These are phyloP conservation scores for Sordariomycetes sp. DNA, from an alignment of 2,329 filamentous ascomycete genomes.

Conservation along the genomic window DNA sequence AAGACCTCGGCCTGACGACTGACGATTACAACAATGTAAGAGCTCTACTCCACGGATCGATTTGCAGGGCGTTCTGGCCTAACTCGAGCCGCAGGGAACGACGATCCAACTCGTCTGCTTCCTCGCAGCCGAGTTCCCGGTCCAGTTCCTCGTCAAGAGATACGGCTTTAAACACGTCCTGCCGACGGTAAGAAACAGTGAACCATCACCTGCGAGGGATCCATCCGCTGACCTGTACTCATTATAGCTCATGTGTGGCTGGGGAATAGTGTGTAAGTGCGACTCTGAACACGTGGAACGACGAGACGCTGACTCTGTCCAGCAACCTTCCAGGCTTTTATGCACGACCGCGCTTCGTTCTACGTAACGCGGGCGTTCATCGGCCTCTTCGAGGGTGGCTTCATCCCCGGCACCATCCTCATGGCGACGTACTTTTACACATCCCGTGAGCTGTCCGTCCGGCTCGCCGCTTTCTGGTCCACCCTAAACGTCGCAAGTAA, in stretches of 20 bases:
- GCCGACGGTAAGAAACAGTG: slow-evolving; percentile 21
- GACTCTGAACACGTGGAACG: not conserved
- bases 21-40: slow-evolving; percentile 42
- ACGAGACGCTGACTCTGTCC: slow-evolving; percentile 14
- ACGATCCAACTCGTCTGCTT: slow-evolving; percentile 46
- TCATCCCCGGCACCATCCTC: slow-evolving; percentile 49
- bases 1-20: slow-evolving; percentile 33
- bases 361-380: slow-evolving; percentile 40
- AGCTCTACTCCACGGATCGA: slow-evolving; percentile 9
- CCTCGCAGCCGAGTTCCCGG: slow-evolving; percentile 45
- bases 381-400: slow-evolving; percentile 43
- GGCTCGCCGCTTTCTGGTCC: slow-evolving; percentile 60
- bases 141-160: slow-evolving; percentile 45
- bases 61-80: slow-evolving; percentile 7
- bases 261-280: slow-evolving; percentile 26
- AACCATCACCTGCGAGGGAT: not conserved
- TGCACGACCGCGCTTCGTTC: slow-evolving; percentile 33
- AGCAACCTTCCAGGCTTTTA: slow-evolving; percentile 34
- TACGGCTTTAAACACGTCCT: slow-evolving; percentile 46
- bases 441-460: slow-evolving; percentile 52
- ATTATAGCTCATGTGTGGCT: slow-evolving; percentile 27
- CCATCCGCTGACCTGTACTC: not conserved
- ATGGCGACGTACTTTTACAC: slow-evolving; percentile 68
- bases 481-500: slow-evolving; percentile 28
- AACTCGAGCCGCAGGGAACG: slow-evolving; percentile 23